phyloP scores from a whole-genome alignment of 805 yeast genomes.

The Yamadazyma takamatsuzukensis region DNA sequence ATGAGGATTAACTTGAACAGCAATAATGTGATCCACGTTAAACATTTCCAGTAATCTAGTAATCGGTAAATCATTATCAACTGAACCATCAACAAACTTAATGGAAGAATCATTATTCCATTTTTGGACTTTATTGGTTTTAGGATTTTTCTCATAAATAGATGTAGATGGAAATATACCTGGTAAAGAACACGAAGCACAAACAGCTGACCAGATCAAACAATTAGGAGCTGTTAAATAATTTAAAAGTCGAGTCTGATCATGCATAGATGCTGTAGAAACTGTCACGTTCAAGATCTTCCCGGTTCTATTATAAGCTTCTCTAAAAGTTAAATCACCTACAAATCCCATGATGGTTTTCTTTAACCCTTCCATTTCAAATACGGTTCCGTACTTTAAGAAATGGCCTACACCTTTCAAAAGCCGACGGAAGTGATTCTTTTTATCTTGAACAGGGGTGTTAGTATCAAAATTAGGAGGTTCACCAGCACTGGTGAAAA shows the following conservation, averaged over 20 bases:
- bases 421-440: conserved; percentile 48
- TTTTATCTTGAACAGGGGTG: conserved; percentile 4
- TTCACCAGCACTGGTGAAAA: conserved; percentile 49
- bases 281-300: conserved; percentile 91
- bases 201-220: conserved; percentile 81
- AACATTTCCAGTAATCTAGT: conserved; percentile 92
- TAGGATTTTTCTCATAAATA: conserved; percentile 75
- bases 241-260: conserved; percentile 81
- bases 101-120: conserved; percentile 76
- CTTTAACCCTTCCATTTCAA: conserved; percentile 69
- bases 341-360: conserved; percentile 72
- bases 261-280: conserved; percentile 85
- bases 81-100: conserved; percentile 93
- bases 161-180: conserved; percentile 85
- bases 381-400: conserved; percentile 85
- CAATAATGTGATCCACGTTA: conserved; percentile 94
- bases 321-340: conserved; percentile 90
- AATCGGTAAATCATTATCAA: conserved; percentile 90
- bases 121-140: conserved; percentile 67
- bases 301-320: conserved; percentile 92
- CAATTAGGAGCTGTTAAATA: conserved; percentile 81
- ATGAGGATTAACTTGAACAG: conserved; percentile 96
- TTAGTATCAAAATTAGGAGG: conserved; percentile 1
- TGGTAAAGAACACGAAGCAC: conserved; percentile 94
- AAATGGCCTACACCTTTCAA: conserved; percentile 45